Base-by-base conservation (phyloP, 2,329 filamentous ascomycete species). In the Didymella arachidicola region DNA sequence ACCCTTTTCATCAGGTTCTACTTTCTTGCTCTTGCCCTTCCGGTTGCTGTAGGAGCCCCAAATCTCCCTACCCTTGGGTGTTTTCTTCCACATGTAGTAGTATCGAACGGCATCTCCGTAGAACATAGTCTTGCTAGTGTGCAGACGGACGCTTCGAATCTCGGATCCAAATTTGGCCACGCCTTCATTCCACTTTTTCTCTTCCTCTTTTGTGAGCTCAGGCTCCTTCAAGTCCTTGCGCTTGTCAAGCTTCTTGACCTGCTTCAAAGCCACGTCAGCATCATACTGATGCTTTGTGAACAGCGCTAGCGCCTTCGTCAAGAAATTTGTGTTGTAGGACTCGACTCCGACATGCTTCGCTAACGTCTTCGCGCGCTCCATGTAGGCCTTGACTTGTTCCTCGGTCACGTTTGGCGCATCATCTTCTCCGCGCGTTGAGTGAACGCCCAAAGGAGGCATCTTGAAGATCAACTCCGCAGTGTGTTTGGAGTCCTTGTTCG, bases 11-110 rank as follows among this genome's bases (percentile, higher is more conserved):
- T 79, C 79, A 30, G 78, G 74, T 22, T 78, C 70, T 18, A 77
- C 86, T 68, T 87, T 89, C 72, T 96, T 92, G 78, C 95, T 97
- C 77, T 94, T 96, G 56, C 92, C 91, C 73, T 96, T 96, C 44
- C 94, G 87, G 11, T 91, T 92, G 49, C 91, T 87, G 69, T 90
- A 97, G 64, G 88, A 91, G 59, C 92, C 92, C 93, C 95, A 97
- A 22, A 99, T 88, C 68, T 95, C 88, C 72, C 86, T 89, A 39
- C 95, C 95, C 58, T 89, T 88, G 2, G 89, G 85, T 0, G 92
- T 92, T 78, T 98, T 98, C 80, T 99, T 99, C 95, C 95, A 99
- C 65, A 91, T 91, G 75, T 99, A 99, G 78, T 98, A 99, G 73
- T 91, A 96, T 3, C 95, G 90, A 26, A 96, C 92, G 61, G 97